Base-by-base conservation (phyloP, 1,284 basidiomycete species). In the Amylostereum areolatum region DNA sequence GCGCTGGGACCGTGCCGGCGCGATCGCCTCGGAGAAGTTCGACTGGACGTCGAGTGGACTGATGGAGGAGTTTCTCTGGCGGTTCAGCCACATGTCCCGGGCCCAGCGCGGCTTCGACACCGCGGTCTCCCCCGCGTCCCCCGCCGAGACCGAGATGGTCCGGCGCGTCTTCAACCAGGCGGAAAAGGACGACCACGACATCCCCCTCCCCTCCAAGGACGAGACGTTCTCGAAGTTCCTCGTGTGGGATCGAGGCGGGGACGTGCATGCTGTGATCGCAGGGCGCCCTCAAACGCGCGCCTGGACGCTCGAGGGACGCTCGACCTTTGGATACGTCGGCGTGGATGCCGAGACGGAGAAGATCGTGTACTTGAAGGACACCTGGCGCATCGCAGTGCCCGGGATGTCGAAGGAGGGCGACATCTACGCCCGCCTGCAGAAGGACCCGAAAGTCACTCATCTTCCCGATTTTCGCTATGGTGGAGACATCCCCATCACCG, bases 331-430 rank as follows among this genome's bases (percentile, higher is more conserved):
- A 43, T 43, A 24, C 41, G 11, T 24, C 41, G 41, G 41, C 24
- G 41, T 24, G 43, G 53, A 2, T 48, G 44, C 4, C 32, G 18
- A 43, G 6, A 5, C 18, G 5, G 3, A 35, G 10, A 12, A 28
- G n/a, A 35, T 54, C 37, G 32, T 43, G 2, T 49, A 51, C 12
- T 31, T 54, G 27, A 54, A 54, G 41, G 52, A 54, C 35, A 43
- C 47, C 5, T 54, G 52, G 52, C 52, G 52, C 10, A 36, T 51
- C 10, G 47, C 33, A 2, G 25, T 32, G 10, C 25, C 24, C 4
- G 33, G 29, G 4, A 39, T 49, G 4, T 33, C 39, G 1, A 28
- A 47, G 7, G 52, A 54, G 45, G 52, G 48, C 2, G 34, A 2
- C 25, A 42, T 42, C 1, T 32, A 51, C 11, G n/a, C 30, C 18